Conservation (phyloP, 176 grass and related monocot species). For the Saccharum officinarum region DNA sequence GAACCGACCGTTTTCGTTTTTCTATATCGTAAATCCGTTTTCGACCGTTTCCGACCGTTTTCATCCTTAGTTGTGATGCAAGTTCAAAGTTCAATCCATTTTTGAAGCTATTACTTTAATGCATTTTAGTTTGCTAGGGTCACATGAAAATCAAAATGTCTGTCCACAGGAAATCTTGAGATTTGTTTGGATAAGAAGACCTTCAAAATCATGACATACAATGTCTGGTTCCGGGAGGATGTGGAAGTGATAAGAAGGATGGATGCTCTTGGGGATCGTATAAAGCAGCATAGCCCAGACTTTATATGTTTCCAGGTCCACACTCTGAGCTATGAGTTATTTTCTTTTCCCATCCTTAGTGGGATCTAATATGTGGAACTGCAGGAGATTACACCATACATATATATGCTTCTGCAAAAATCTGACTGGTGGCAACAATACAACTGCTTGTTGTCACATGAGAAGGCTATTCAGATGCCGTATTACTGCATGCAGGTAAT, state of each 20-base stretch:
- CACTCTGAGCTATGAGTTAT: slow-evolving; percentile 4
- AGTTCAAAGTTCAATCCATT: neutral
- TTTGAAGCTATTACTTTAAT: neutral
- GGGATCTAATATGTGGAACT: slow-evolving; percentile 33
- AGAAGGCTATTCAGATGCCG: slow-evolving; percentile 45
- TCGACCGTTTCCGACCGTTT: too few species aligned
- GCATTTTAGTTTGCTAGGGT: neutral
- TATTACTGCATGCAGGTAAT: slow-evolving; percentile 93
- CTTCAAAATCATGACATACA: slow-evolving; percentile 88
- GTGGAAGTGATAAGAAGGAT: slow-evolving; percentile 72
- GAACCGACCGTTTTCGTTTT: too few species aligned
- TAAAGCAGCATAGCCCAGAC: slow-evolving; percentile 65
- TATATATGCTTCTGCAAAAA: slow-evolving; percentile 62
- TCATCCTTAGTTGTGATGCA: too few species aligned
- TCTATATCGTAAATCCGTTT: too few species aligned
- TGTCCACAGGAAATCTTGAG: slow-evolving; percentile 22
- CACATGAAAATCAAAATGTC: slow-evolving; percentile 24
- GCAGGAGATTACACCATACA: slow-evolving; percentile 83
- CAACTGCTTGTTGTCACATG: slow-evolving; percentile 52
- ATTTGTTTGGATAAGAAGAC: slow-evolving; percentile 35
- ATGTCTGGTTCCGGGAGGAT: slow-evolving; percentile 94
- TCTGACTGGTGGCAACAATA: slow-evolving; percentile 87
- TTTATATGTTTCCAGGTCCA: slow-evolving; percentile 77
- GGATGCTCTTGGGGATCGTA: slow-evolving; percentile 64
- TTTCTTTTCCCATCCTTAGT: slow-evolving; percentile 8